Conservation (phyloP, 176 grass and related monocot genomes). For the Musa schizocarpa region DNA sequence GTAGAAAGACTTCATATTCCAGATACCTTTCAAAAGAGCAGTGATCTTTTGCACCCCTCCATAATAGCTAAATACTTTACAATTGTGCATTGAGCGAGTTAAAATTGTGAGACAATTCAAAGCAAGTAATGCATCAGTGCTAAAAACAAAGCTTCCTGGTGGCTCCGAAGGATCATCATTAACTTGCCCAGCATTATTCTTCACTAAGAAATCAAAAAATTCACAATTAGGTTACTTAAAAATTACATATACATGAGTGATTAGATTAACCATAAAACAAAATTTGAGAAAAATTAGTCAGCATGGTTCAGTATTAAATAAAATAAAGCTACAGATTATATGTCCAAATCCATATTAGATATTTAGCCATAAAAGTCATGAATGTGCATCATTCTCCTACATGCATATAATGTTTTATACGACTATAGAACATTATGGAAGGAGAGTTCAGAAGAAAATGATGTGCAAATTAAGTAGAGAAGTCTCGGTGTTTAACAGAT, state of each 20-base stretch:
- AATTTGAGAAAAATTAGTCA: background rate
- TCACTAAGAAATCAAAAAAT: conserved; percentile 30
- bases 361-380: background rate
- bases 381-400: background rate
- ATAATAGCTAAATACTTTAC: conserved; percentile 92
- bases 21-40: conserved; percentile 87
- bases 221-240: background rate
- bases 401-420: background rate
- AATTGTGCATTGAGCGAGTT: conserved; percentile 78
- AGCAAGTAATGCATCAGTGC: conserved; percentile 47
- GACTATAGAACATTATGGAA: too few relatives aligned
- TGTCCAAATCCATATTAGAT: background rate
- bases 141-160: conserved; percentile 35
- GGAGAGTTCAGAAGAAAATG: background rate
- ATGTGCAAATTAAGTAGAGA: background rate
- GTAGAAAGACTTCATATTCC: background rate
- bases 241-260: background rate
- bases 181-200: conserved; percentile 42
- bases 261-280: conserved; percentile 11
- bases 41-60: conserved; percentile 77
- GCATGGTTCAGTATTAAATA: background rate
- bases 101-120: conserved; percentile 72
- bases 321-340: background rate
- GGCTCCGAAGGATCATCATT: conserved; percentile 40
- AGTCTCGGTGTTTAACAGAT: background rate